Evolutionary conservation across 2,329 filamentous ascomycete genomes (phyloP).

Genomic region (Ophiocordyceps camponoti-leonardi): DNA sequence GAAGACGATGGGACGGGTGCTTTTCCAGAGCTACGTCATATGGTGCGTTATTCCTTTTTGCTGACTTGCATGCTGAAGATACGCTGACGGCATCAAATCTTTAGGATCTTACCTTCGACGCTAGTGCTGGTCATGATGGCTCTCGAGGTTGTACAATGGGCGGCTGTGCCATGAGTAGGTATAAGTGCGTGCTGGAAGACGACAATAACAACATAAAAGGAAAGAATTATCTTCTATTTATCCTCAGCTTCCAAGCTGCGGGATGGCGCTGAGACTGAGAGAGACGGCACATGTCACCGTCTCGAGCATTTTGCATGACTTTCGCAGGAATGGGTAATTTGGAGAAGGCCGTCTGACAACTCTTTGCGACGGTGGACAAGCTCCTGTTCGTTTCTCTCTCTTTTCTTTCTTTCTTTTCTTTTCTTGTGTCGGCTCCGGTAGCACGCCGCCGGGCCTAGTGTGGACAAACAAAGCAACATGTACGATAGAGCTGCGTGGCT

Average conservation of each 20-base stretch:
- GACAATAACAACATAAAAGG: background rate
- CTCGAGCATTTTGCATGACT: background rate
- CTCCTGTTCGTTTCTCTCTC: no score
- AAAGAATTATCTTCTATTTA: background rate
- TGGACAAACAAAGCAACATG: background rate
- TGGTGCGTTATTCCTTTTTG: conserved; percentile 42
- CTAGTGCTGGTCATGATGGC: conserved; percentile 80
- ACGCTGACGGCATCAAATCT: conserved; percentile 9
- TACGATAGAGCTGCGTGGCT: background rate
- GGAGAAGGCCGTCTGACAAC: background rate
- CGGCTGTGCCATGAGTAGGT: conserved; percentile 14
- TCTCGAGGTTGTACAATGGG: conserved; percentile 86
- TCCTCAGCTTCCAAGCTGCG: background rate
- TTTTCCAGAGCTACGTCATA: conserved; percentile 80
- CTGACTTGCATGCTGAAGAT: background rate
- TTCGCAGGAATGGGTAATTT: background rate
- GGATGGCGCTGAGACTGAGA: background rate
- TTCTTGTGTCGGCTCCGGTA: no score
- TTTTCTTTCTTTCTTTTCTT: no score
- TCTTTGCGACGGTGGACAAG: background rate
- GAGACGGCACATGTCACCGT: background rate
- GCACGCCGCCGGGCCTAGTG: background rate
- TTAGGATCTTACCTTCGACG: conserved; percentile 82
- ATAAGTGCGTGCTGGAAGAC: background rate
- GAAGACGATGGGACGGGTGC: conserved; percentile 75